Percentiles rank a stretch among this genome's conserved stretches.
phyloP scores from a whole-genome alignment of 2,329 filamentous ascomycete species.

The Davidsoniella virescens region DNA sequence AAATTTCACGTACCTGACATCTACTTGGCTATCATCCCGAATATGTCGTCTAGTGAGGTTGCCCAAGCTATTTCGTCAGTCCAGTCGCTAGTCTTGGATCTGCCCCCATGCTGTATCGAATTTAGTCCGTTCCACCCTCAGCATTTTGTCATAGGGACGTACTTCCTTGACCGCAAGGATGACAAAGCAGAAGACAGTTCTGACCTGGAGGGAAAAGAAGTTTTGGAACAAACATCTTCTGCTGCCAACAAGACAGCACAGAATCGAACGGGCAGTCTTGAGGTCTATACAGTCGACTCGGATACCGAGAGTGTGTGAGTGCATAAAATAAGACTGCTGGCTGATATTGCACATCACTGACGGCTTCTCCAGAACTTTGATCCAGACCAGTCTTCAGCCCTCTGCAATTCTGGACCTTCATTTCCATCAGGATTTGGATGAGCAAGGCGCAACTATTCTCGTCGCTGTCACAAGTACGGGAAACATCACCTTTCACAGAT shows the following conservation, averaged over 20 bases:
- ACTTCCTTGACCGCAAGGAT: slow-evolving; percentile 47
- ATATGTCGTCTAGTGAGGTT: background rate
- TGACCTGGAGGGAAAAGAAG: background rate
- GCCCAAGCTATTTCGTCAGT: slow-evolving; percentile 23
- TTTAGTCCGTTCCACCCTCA: slow-evolving; percentile 47
- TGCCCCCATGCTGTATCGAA: slow-evolving; percentile 64
- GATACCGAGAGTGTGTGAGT: slow-evolving; percentile 8
- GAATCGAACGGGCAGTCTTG: slow-evolving; percentile 54
- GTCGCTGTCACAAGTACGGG: slow-evolving; percentile 68
- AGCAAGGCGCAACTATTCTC: slow-evolving; percentile 32
- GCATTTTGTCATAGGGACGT: slow-evolving; percentile 70
- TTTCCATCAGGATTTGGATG: slow-evolving; percentile 43
- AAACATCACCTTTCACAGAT: slow-evolving; percentile 45
- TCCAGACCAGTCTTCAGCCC: slow-evolving; percentile 45
- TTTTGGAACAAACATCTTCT: no score
- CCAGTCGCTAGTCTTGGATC: slow-evolving; percentile 37
- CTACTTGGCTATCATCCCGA: no score
- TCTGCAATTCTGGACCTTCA: slow-evolving; percentile 75
- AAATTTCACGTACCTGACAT: no score
- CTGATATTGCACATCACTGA: slow-evolving; percentile 4
- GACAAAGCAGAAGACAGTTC: background rate
- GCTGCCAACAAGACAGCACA: slow-evolving; percentile 29
- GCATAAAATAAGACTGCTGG: background rate
- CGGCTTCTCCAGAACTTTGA: slow-evolving; percentile 23
- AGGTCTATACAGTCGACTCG: slow-evolving; percentile 30